These are phyloP conservation scores for Agastache rugosa DNA, from an alignment of 257 asterid genomes.

Conservation along the genomic window DNA sequence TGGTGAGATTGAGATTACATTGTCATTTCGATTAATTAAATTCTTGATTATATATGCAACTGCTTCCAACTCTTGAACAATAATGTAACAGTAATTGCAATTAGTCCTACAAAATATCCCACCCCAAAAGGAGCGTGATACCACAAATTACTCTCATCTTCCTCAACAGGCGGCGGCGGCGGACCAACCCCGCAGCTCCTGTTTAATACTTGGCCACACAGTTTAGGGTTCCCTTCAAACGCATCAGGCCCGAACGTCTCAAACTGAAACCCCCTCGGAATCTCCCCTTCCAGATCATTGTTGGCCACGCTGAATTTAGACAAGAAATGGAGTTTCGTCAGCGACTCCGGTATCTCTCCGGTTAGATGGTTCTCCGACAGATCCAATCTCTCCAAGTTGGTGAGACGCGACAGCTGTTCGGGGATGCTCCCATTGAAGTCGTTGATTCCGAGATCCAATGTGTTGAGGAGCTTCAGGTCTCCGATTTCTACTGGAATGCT, in stretches of 20 bases:
- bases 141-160: conserved; percentile 32
- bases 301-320: conserved; percentile 57
- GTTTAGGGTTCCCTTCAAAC: conserved; percentile 55
- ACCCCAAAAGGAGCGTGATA: conserved; percentile 40
- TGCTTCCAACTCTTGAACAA: conserved; percentile 17
- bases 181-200: conserved; percentile 26
- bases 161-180: neutral
- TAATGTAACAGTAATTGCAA: conserved; percentile 27
- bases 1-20: no score
- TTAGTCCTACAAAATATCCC: conserved; percentile 49
- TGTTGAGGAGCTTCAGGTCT: conserved; percentile 43
- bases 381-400: conserved; percentile 49
- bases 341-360: conserved; percentile 54
- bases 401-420: conserved; percentile 44
- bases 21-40: no score
- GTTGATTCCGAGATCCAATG: conserved; percentile 52
- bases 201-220: conserved; percentile 46
- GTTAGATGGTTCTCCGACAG: conserved; percentile 49
- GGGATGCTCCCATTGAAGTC: conserved; percentile 57
- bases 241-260: conserved; percentile 48
- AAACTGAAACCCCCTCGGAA: conserved; percentile 59
- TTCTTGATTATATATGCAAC: neutral
- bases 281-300: conserved; percentile 57
- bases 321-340: conserved; percentile 51
- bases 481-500: conserved; percentile 56